Evolutionary conservation across 169 alveolate genomes (phyloP).

Genomic region (Plasmodium cynomolgi): DNA sequence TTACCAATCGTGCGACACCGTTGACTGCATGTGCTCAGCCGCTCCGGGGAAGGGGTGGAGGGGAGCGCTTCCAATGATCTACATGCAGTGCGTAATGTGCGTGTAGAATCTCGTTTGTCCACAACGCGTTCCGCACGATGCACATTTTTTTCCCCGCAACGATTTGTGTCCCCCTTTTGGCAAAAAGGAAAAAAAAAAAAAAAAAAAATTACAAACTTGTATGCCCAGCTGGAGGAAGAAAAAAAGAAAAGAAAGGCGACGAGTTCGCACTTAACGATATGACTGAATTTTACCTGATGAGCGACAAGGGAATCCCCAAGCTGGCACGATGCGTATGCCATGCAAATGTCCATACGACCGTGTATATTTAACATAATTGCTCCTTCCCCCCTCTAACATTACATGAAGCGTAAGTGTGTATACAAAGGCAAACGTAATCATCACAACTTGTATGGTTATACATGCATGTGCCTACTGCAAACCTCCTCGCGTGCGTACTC

Average conservation of each 20-base stretch:
- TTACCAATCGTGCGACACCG: background rate
- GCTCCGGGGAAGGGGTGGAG: background rate
- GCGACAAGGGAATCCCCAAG: background rate
- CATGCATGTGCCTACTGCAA: background rate
- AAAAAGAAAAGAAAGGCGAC: background rate
- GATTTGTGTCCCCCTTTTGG: background rate
- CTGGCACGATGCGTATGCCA: background rate
- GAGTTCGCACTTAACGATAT: background rate
- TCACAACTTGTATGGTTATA: background rate
- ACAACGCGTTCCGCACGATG: background rate
- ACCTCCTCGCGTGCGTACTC: background rate
- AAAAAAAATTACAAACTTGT: too few species aligned
- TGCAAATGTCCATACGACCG: background rate
- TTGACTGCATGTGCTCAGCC: background rate
- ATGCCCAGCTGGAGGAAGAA: too few species aligned
- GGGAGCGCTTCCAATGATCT: background rate
- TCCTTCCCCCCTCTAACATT: background rate
- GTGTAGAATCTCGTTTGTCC: background rate
- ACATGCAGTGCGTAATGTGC: background rate
- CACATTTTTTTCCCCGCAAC: background rate
- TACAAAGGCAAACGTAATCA: background rate
- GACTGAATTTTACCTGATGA: background rate
- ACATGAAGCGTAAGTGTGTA: background rate
- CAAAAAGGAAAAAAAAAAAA: background rate
- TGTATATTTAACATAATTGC: background rate